Evolutionary conservation across 495 filamentous ascomycete genomes (phyloP), one percentile per base, ranked within the genome.

Genomic region (Penicillium silybi): DNA sequence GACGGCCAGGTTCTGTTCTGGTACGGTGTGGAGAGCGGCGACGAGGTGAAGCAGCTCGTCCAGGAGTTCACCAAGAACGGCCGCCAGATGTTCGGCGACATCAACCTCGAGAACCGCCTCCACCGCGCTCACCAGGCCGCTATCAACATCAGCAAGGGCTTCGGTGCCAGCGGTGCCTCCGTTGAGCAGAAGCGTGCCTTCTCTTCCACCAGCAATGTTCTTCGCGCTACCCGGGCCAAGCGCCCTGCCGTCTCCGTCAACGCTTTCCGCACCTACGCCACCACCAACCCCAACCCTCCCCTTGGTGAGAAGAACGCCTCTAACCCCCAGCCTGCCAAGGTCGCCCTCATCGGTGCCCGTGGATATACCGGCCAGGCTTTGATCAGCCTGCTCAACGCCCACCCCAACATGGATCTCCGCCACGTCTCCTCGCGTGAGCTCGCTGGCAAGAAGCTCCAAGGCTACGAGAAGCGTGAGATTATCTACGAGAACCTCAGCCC

Each of bases 251-350:
- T 65, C 43, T 56, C 62, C 38, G 64, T 66, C 43, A 63, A 63
- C 44, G 49, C 63, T 11, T 45, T 62, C 45, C 69, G 76, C 46
- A 69, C 72, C 34, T 79, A 76, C 56, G 83, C 86, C 27, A 88
- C 87, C 43, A 97, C 92, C 18, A 97, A 98, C 76, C 92, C 93
- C 3, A 97, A 97, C 74, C 92, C 92, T 18, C 93, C 92, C n/a
- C 83, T 90, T n/a, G 93, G 93, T 41, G 85, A 86, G 71, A 89
- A 89, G 73, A 95, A 97, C 69, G 85, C 82, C 43, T 91, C 89
- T 45, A 97, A 93, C 68, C 75, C 78, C 32, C 81, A 81, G 54
- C 90, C 89, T 29, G 84, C 91, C 27, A 86, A 85, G 62, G 85
- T 98, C 32, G 93, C 90, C 37, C 80, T 98, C 34, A 96, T 98